A percentile compares a stretch with the other conserved stretches of the same genome.
These are phyloP conservation scores for Geotrichum histeridarum DNA, from an alignment of 1,139 yeast genomes.

Conservation along the genomic window DNA sequence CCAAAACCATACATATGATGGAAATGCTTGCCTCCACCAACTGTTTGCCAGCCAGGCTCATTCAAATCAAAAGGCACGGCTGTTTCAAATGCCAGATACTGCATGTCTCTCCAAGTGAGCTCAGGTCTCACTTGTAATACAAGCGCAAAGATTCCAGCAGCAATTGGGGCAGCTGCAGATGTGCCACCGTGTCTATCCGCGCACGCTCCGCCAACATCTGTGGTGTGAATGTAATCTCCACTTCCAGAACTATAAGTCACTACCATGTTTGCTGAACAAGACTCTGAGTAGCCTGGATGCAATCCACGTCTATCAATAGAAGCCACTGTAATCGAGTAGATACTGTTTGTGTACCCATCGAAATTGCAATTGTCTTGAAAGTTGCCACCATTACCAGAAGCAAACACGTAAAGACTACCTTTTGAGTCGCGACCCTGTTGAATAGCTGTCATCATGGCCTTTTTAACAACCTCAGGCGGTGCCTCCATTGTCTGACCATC, in stretches of 20 bases:
- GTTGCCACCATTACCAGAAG: slow-evolving; percentile 90
- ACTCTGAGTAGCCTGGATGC: slow-evolving; percentile 86
- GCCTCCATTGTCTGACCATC: slow-evolving; percentile 82
- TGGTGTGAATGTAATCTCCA: slow-evolving; percentile 84
- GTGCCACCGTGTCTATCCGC: slow-evolving; percentile 86
- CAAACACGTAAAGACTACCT: slow-evolving; percentile 91
- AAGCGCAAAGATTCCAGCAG: slow-evolving; percentile 87
- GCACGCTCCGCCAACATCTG: slow-evolving; percentile 72
- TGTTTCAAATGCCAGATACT: slow-evolving; percentile 69
- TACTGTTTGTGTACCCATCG: slow-evolving; percentile 96
- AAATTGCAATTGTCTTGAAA: slow-evolving; percentile 87
- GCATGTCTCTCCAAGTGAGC: slow-evolving; percentile 94
- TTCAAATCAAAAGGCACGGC: slow-evolving; percentile 61
- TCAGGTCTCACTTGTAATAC: slow-evolving; percentile 77
- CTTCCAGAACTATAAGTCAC: slow-evolving; percentile 92
- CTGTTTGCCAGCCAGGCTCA: slow-evolving; percentile 65
- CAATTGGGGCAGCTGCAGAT: slow-evolving; percentile 97
- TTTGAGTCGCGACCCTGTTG: slow-evolving; percentile 73
- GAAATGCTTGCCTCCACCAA: slow-evolving; percentile 56
- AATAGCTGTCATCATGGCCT: slow-evolving; percentile 81
- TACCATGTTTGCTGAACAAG: slow-evolving; percentile 94
- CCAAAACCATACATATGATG: slow-evolving; percentile 93
- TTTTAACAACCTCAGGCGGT: slow-evolving; percentile 71
- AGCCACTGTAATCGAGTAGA: slow-evolving; percentile 90
- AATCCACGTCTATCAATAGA: slow-evolving; percentile 82